phyloP scores from a whole-genome alignment of 331 rosid genomes.

The Erythrophleum ivorense region DNA sequence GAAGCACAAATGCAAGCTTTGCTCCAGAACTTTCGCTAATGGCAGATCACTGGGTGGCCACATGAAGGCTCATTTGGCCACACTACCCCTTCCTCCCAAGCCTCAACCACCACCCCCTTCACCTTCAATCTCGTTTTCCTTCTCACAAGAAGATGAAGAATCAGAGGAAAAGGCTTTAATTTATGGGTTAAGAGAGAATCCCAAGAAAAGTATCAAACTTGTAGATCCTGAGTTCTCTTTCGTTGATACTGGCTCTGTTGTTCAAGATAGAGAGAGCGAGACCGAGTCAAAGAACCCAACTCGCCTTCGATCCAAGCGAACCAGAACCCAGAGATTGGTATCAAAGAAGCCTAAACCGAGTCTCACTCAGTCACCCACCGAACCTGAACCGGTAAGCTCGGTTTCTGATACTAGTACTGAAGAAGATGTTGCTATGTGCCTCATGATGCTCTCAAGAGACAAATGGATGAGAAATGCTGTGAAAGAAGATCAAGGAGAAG shows the following conservation, averaged over 20 bases:
- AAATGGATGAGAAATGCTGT: constrained; percentile 50
- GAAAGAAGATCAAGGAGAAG: constrained; percentile 1
- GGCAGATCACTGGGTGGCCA: constrained; percentile 95
- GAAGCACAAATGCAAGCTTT: constrained; percentile 91
- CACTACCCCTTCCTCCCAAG: constrained; percentile 68
- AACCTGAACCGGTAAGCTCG: constrained; percentile 65
- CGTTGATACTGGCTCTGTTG: constrained; percentile 49
- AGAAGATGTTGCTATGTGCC: constrained; percentile 85
- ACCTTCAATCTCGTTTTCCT: constrained; percentile 39
- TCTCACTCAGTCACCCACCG: constrained; percentile 38
- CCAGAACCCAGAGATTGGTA: constrained; percentile 35
- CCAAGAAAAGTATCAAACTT: constrained; percentile 56
- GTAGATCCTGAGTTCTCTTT: constrained; percentile 63
- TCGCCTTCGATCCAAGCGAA: constrained; percentile 80
- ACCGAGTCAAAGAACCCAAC: constrained; percentile 80
- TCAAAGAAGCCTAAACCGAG: constrained; percentile 38
- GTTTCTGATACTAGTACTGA: constrained; percentile 75
- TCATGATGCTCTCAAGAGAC: constrained; percentile 86
- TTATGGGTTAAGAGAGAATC: constrained; percentile 61
- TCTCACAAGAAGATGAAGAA: constrained; percentile 43
- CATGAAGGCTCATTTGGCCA: constrained; percentile 87
- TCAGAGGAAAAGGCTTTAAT: constrained; percentile 48
- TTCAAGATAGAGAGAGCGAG: constrained; percentile 89
- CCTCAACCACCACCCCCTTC: constrained; percentile 37
- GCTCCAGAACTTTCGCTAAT: constrained; percentile 64